These are phyloP conservation scores for Rhamnella rubrinervis DNA, from an alignment of 331 rosid species.

Conservation along the genomic window DNA sequence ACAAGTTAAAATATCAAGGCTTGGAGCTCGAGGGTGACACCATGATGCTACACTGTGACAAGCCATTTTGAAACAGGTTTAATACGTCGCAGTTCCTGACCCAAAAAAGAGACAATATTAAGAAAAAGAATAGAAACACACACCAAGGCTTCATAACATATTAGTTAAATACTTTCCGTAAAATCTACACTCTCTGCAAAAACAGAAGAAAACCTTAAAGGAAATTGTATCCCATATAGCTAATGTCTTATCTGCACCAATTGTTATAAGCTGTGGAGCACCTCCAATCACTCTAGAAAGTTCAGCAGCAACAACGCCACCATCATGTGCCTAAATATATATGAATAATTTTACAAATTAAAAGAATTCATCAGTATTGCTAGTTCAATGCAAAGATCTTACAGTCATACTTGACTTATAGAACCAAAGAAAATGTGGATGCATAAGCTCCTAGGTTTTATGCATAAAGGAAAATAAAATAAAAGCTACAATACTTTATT, in stretches of 20 bases:
- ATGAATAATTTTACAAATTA: conserved; percentile 8
- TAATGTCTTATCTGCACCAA: conserved; percentile 97
- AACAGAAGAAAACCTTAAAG: conserved; percentile 61
- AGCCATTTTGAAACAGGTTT: conserved; percentile 95
- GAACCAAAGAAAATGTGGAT: conserved; percentile 20
- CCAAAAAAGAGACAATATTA: conserved; percentile 13
- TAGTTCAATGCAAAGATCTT: not conserved
- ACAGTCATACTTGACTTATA: not conserved
- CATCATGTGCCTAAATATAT: conserved; percentile 90
- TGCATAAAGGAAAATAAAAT: not conserved
- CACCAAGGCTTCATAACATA: conserved; percentile 18
- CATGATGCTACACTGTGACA: conserved; percentile 99
- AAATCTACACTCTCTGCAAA: conserved; percentile 2
- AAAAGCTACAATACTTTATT: not conserved
- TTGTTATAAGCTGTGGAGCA: conserved; percentile 97
- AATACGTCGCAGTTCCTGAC: conserved; percentile 90
- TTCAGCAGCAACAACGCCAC: conserved; percentile 98
- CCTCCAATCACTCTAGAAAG: conserved; percentile 94
- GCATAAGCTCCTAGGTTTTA: conserved; percentile 4
- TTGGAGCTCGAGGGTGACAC: conserved; percentile 99
- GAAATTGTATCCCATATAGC: conserved; percentile 98
- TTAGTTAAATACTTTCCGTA: conserved; percentile 13
- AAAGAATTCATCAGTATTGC: not conserved
- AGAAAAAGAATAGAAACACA: not conserved
- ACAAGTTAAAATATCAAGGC: conserved; percentile 94